Base-by-base conservation (phyloP, 352 stramenopile genomes). In the Peronospora destructor region DNA sequence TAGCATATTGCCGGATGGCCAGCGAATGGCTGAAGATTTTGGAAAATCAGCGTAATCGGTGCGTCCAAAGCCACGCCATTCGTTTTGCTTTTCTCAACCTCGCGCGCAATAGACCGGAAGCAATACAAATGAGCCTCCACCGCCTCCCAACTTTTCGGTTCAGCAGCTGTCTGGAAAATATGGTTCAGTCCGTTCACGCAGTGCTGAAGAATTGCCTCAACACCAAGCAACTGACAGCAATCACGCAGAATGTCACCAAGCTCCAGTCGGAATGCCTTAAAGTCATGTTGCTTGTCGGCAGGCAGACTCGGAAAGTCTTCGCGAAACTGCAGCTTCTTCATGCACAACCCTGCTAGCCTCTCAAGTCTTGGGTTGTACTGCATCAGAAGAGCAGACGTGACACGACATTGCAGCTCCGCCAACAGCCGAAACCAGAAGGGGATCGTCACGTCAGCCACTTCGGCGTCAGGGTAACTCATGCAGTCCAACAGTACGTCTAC, bases 401-500 rank as follows among this genome's bases (percentile, higher is more conserved):
- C 21, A 19, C 53, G 62, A 26, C 23, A 42, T 21, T 64, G 53
- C 11, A 94, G 38, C 25, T 76, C 76, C 7, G 74, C 63, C 2
- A 84, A 54, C 43, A 91, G 80, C 11, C 56, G 59, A 26, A 85
- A 86, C 83, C 83, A 94, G 49, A 94, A 94, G 16, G 80, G 75
- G 2, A 87, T 83, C n/a, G 80, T 91, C 23, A 94, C 72, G 23
- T 91, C 83, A 4, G 81, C 80, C 21, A 94, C 68, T 34, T 95
- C 84, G 9, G 71, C 58, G 13, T 94, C 83, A 6, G 71, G 64
- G 48, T 84, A 88, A 21, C 72, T 71, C 76, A 93, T 94, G 50
- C 84, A 95, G 49, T 91, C 83, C n/a, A 91, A 54, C n/a, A 95
- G 62, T 32, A 93, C 61, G 39, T 94, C 76, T 6, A 94, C 79